Evolutionary conservation across 2,329 filamentous ascomycete species (phyloP), one percentile per base, ranked within the genome.

Genomic region (Penicillium decumbens): DNA sequence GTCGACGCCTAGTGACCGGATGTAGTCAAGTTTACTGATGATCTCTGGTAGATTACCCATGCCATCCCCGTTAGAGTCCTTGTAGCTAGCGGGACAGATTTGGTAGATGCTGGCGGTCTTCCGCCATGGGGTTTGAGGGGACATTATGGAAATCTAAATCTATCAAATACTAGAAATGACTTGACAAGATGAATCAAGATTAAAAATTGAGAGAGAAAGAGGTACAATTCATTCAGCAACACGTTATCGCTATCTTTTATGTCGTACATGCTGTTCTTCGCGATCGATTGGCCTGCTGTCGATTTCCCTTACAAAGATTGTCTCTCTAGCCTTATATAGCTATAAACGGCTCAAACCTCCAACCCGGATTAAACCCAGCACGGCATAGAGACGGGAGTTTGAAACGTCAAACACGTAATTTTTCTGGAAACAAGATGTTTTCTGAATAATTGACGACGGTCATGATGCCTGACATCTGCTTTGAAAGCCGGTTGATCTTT

Each of bases 11-110:
- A 88, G 68, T 2, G 71, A 68, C 60, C 80, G 72, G 33, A 87
- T 73, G 62, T 87, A 85, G 58, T 81, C 75, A 1, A 87, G 71
- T 54, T 82, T 81, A 37, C 77, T 77, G 9, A 79, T 78, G 49
- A 87, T 81, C n/a, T 84, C 84, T 6, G 74, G 76, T 15, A 88
- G 69, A 55, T 85, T 80, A 9, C 83, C 82, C 56, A 81, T 73
- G 44, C 84, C 81, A 58, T 82, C 78, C 32, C 75, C 75, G 49
- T 82, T 80, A 53, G 75, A 76, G 61, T 79, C 75, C 55, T 72
- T 70, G 62, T 77, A 79, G 38, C 54, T 65, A 41, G 60, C 57
- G 3, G 60, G 56, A 33, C 60, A 65, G 23, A 66, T 59, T 46
- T 67, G 59, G 51, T 71, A 71, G 47, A 71, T 59, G 10, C 63